Evolutionary conservation across 805 yeast species (phyloP).

Genomic region (Metschnikowia henanensis): DNA sequence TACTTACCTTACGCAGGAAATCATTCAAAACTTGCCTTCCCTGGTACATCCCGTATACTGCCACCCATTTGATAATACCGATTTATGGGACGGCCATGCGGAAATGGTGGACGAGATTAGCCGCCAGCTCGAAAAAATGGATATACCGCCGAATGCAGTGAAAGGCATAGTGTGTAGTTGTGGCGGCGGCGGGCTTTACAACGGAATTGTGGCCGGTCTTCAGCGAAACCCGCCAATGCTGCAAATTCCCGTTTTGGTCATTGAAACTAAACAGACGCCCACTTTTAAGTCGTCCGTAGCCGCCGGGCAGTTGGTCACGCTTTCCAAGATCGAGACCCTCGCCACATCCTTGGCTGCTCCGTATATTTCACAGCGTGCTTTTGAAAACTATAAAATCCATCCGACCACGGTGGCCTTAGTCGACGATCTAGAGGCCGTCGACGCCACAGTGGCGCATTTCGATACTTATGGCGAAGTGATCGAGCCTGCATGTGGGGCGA

Average conservation of each 20-base stretch:
- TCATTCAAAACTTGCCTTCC: conserved; percentile 20
- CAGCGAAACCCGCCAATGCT: conserved; percentile 20
- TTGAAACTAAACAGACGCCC: conserved; percentile 65
- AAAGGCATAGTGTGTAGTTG: conserved; percentile 53
- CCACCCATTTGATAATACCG: conserved; percentile 53
- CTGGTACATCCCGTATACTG: conserved; percentile 43
- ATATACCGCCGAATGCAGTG: conserved; percentile 19
- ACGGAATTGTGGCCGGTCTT: conserved; percentile 50
- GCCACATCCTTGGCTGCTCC: conserved; percentile 68
- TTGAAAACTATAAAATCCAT: conserved; percentile 29
- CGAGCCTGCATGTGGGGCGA: conserved; percentile 77
- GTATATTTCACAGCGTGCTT: conserved; percentile 50
- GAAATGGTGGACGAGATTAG: conserved; percentile 38
- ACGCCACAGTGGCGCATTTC: conserved; percentile 52
- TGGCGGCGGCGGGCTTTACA: conserved; percentile 60
- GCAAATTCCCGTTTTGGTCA: conserved; percentile 31
- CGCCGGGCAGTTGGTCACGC: conserved; percentile 42
- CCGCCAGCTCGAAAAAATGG: conserved; percentile 23
- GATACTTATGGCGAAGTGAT: conserved; percentile 50
- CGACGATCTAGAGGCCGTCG: conserved; percentile 58
- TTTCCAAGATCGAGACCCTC: conserved; percentile 50
- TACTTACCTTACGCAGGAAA: conserved; percentile 28
- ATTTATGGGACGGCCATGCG: conserved; percentile 57
- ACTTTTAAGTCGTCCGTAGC: conserved; percentile 52
- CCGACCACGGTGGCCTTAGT: conserved; percentile 21